Evolutionary conservation across 2,329 filamentous ascomycete genomes (phyloP), one percentile per base, ranked within the genome.

Genomic region (Aureobasidium subglaciale): DNA sequence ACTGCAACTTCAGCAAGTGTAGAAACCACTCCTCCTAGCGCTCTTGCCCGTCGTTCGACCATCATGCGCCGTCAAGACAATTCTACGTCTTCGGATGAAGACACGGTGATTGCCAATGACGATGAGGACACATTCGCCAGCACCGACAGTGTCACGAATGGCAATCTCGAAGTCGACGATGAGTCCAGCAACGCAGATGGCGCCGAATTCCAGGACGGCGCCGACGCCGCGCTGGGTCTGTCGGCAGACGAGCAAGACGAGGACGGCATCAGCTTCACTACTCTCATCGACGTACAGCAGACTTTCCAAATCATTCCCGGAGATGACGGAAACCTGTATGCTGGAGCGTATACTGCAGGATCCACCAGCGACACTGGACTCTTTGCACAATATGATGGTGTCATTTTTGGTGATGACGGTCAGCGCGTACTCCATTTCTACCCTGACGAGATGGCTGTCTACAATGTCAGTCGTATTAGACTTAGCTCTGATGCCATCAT

Each of bases 381-480:
- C 3, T 53, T 53, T 15, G 48, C 48, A 20, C 6, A 29, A 15
- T 53, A 22, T 2, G 34, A 53, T 22, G 22, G n/a, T 10, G 25
- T 53, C 24, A 22, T 53, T 4, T n/a, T 53, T 16, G 48, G 35
- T 24, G 48, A 53, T 9, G 48, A 53, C 16, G 25, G 35, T 6
- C 18, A 53, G 6, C 48, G 48, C 11, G 16, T 53, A 2, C 48
- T 41, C 25, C 48, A 53, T n/a, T 53, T 25, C 35, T 53, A 53
- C 16, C 48, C 48, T 7, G 35, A 53, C 8, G 35, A 53, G 25
- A 53, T 53, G 48, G 48, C 48, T 5, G 25, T 29, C 11, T 53
- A 53, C 35, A 53, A 53, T 10, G 48, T 29, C 13, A 53, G 48
- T 53, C 48, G 48, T 6, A 53, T 53, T 24, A 18, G 48, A 32